Evolutionary conservation across 2,329 filamentous ascomycete genomes (phyloP), one percentile per base, ranked within the genome.

Genomic region (Colletotrichum sp.): DNA sequence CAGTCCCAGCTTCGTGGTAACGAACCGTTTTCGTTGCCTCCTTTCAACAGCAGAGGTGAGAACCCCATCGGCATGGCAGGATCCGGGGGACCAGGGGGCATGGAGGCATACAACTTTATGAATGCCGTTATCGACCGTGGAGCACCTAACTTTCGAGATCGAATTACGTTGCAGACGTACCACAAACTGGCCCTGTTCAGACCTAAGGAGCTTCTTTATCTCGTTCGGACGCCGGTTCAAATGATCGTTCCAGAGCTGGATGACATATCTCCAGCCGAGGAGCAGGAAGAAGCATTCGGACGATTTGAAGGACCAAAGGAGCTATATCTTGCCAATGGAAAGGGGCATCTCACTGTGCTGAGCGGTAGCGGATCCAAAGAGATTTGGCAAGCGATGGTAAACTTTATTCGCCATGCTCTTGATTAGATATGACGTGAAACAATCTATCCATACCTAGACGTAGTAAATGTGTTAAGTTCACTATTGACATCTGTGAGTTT

Each of bases 1-100:
- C 82, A 84, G 75, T 85, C 84, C 1, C 84, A 84, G 69, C 26
- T 83, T 3, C 67, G 66, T 2, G 86, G 86, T 12, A 87, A 87
- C 72, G 71, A 78, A 38, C 82, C 86, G 0, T 80, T 84, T 70
- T 82, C 24, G 16, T 18, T 78, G 59, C 82, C 84, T 4, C 77
- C 85, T 28, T 73, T 87, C 24, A 84, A 79, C 28, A 78, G 78
- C 43, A 77, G 81, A 18, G 85, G 85, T 12, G 81, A 85, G 69
- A 85, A 85, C 66, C 82, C 83, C 3, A 81, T 80, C 3, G 84
- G 84, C 18, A 80, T 86, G 65, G 52, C 52, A 56, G 52, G 52
- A 21, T 56, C 52, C 14, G 52, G 52, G 24, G 52, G 52, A 8
- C 52, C 52, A 8, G 52, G 52, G 21, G 80, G 79, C 13, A 70